phyloP scores from a whole-genome alignment of 192 early-diverging fungal genomes.

The Rhizophagus clarus region DNA sequence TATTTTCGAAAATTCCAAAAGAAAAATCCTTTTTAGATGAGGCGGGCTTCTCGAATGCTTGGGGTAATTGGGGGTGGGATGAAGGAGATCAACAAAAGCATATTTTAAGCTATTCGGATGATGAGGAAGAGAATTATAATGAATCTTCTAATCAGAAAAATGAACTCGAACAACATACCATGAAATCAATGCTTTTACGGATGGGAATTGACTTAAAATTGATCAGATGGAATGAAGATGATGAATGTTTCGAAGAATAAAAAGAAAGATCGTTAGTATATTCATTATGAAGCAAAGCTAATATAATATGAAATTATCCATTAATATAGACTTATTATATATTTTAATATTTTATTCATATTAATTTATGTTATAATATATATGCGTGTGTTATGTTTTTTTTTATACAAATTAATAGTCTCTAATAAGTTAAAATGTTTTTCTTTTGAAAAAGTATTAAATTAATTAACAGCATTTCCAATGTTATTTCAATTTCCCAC shows the following conservation, averaged over 20 bases:
- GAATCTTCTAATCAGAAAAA: neutral
- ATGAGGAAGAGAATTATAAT: neutral
- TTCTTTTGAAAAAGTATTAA: too few relatives aligned
- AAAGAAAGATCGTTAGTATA: neutral
- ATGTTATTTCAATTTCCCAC: too few relatives aligned
- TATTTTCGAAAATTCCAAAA: conserved; percentile 4
- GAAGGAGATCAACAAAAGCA: neutral
- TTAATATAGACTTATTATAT: too few relatives aligned
- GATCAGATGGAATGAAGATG: conserved; percentile 29
- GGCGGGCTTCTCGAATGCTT: neutral
- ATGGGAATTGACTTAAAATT: conserved; percentile 17
- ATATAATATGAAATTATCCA: too few relatives aligned
- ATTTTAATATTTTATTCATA: too few relatives aligned
- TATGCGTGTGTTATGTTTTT: too few relatives aligned
- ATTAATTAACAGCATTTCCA: too few relatives aligned
- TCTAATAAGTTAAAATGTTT: too few relatives aligned
- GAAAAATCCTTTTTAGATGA: conserved; percentile 6
- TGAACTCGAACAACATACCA: neutral
- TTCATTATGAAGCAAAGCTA: too few relatives aligned
- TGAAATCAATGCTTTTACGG: conserved; percentile 19
- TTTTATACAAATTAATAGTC: too few relatives aligned
- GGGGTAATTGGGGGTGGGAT: conserved; percentile 8
- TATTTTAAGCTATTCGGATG: neutral
- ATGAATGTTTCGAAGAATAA: conserved; percentile 29
- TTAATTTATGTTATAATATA: too few relatives aligned